Percentiles rank a stretch among this genome's conserved stretches.
phyloP scores from a whole-genome alignment of 345 rosid genomes.

The Excoecaria cochinchinensis region DNA sequence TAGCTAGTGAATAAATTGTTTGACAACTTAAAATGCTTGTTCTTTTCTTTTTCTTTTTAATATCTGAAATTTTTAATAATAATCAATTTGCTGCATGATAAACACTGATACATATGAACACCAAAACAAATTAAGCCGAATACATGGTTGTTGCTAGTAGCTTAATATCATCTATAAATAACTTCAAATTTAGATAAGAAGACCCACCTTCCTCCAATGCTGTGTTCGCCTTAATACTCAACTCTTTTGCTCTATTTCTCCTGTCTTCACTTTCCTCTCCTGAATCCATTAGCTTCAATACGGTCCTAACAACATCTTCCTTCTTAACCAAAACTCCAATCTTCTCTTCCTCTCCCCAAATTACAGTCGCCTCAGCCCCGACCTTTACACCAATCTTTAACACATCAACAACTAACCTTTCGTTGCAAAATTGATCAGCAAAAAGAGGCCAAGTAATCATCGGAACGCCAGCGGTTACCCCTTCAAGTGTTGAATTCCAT shows the following conservation, averaged over 20 bases:
- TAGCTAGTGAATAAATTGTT: no score
- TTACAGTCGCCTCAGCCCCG: slow-evolving; percentile 6
- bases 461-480: background rate
- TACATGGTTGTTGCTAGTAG: background rate
- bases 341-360: slow-evolving; percentile 20
- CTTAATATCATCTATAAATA: slow-evolving; percentile 6
- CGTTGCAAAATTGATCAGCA: slow-evolving; percentile 20
- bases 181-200: slow-evolving; percentile 6
- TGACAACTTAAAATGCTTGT: no score
- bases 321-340: slow-evolving; percentile 17
- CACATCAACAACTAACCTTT: slow-evolving; percentile 21
- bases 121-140: no score
- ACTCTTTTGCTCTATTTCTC: slow-evolving; percentile 4
- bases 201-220: slow-evolving; percentile 11
- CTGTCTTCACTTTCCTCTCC: slow-evolving; percentile 16
- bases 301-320: slow-evolving; percentile 8
- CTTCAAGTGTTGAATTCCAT: slow-evolving; percentile 14
- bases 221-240: slow-evolving; percentile 8
- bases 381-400: slow-evolving; percentile 12
- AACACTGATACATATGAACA: no score
- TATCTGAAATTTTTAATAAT: no score
- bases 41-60: no score
- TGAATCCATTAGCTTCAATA: slow-evolving; percentile 1
- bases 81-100: no score
- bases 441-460: slow-evolving; percentile 24